Evolutionary conservation across 106 monocot genomes (phyloP).

Genomic region (Dactylorhiza incarnata): DNA sequence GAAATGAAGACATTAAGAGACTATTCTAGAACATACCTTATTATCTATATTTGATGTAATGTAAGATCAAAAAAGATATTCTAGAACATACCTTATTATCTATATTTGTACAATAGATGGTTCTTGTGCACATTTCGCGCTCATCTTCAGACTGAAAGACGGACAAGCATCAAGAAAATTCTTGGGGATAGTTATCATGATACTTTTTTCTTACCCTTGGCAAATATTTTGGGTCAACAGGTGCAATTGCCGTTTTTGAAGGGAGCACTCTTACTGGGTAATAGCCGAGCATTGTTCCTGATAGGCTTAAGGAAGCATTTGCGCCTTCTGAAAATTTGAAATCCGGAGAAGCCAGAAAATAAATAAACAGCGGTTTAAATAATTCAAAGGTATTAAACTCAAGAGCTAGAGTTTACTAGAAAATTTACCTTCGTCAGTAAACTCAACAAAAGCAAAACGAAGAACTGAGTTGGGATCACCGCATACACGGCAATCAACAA

Average conservation of each 20-base stretch:
- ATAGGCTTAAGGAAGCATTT: conserved; percentile 27
- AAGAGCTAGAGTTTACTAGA: neutral
- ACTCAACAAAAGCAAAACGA: conserved; percentile 48
- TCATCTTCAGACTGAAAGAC: conserved; percentile 36
- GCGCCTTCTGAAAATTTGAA: conserved; percentile 31
- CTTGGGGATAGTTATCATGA: neutral
- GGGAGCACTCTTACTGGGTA: conserved; percentile 50
- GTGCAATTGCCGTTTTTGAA: conserved; percentile 48
- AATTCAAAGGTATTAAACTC: neutral
- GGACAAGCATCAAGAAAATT: neutral
- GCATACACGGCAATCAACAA: conserved; percentile 48
- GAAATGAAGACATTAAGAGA: neutral
- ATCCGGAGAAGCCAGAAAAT: neutral
- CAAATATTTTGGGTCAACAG: conserved; percentile 32
- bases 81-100: conserved; percentile 33
- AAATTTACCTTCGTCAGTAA: conserved; percentile 35
- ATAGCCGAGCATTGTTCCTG: conserved; percentile 40
- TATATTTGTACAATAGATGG: conserved; percentile 51
- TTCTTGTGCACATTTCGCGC: conserved; percentile 37
- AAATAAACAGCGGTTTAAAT: neutral
- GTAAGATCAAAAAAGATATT: neutral
- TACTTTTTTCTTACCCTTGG: conserved; percentile 20
- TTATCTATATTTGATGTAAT: conserved; percentile 24
- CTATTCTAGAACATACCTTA: conserved; percentile 23
- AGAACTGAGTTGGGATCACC: conserved; percentile 50